Base-by-base conservation (phyloP, 2,329 filamentous ascomycete species). In the Aspergillus fumigatus region DNA sequence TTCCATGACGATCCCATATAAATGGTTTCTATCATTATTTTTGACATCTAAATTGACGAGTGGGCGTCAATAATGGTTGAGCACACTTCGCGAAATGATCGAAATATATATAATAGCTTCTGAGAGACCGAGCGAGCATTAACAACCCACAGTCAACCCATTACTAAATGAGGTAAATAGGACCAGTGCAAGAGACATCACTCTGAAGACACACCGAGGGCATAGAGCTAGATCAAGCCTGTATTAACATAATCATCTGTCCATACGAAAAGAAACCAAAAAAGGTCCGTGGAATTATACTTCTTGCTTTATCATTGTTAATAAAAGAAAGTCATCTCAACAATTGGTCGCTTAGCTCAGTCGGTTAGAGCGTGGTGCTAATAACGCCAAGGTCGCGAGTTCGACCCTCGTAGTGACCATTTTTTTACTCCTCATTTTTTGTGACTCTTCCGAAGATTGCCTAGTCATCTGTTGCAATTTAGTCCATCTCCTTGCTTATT, bases 371-470 rank as follows among this genome's bases (percentile, higher is more conserved):
- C 43, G 43, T 47, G 43, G 43, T 47, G 43, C 43, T 47, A 47
- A 47, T 47, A 47, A 47, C 43, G 43, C 43, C 43, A 47, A 47
- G 43, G 43, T 47, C 43, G 43, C 43, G 43, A 47, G 43, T 47
- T 47, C 43, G 43, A 47, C 43, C 43, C 43, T 47, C 43, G 43
- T 47, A 21, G 43, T 19, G 43, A 47, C 43, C 47, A 19, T 32
- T 38, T 53, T 38, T 53, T 53, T 1, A 9, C 4, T 29, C 4
- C 11, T 4, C 8, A 27, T 11, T 29, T 29, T 27, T 29, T 29
- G 14, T 26, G 25, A 19, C 9, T 6, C n/a, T 40, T 6, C 54
- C 54, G 62, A 55, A 47, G 19, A 52, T 56, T 54, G 56, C n/a
- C 11, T 5, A 32, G 8, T 47, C 3, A 14, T 11, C 43, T 9